Evolutionary conservation across 441 rosid species (phyloP).

Genomic region (Kokia cookei): DNA sequence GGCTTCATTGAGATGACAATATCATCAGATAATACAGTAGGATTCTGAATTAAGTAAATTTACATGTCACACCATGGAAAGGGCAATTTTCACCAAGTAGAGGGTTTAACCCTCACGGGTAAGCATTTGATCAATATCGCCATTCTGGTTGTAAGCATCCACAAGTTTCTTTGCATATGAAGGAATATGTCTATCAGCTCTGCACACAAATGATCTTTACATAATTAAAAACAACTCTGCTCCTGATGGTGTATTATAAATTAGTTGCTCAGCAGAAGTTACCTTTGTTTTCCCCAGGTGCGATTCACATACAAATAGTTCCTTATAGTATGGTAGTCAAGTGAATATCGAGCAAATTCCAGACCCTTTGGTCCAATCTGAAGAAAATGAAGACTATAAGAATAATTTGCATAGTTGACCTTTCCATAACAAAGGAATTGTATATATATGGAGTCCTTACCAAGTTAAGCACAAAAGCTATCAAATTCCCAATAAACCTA

Average conservation of each 20-base stretch:
- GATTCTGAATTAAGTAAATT: not conserved
- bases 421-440: not conserved
- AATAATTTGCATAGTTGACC: not conserved
- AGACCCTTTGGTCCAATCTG: conserved; percentile 96
- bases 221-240: not conserved
- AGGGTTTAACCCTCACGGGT: conserved; percentile 14
- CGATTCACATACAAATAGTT: conserved; percentile 77
- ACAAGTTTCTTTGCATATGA: conserved; percentile 80
- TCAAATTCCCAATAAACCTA: conserved; percentile 65
- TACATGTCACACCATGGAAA: not conserved
- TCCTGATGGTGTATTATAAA: not conserved
- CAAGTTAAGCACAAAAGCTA: conserved; percentile 74
- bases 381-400: conserved; percentile 16
- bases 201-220: conserved; percentile 25
- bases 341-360: conserved; percentile 92
- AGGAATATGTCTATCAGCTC: conserved; percentile 76
- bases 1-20: not conserved
- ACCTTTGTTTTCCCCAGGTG: conserved; percentile 86
- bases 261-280: not conserved
- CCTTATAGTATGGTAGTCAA: conserved; percentile 94
- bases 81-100: not conserved
- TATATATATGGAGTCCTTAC: conserved; percentile 31
- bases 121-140: conserved; percentile 70
- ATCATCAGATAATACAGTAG: not conserved
- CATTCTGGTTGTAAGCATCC: conserved; percentile 70